Base-by-base conservation (phyloP, 257 asterid genomes). In the Euphrasia confusa region DNA sequence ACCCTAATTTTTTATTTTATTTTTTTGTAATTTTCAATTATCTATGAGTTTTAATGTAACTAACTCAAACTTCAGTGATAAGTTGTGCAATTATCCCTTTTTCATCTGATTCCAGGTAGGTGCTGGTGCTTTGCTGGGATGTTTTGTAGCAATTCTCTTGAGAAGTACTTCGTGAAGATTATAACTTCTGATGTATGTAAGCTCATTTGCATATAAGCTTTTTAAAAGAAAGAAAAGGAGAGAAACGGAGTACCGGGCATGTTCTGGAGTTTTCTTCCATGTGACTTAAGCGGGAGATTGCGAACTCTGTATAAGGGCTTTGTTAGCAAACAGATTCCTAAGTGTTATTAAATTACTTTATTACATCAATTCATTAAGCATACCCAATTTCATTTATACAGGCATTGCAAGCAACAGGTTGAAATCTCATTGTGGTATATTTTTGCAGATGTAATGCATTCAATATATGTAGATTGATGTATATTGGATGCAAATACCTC, bases 71-170 rank as follows among this genome's bases (percentile, higher is more conserved):
- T 10, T 35, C 40, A 6, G 10, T 0, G 10, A 10, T 35, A 35
- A 35, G 40, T 35, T 35, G 40, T 35, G 40, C 7, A 35, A 35
- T 6, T 35, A 35, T 35, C 40, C 40, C 2, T 35, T 35, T 39
- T 17, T 10, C 11, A 21, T 68, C 47, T 13, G 17, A 11, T 39
- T 49, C 50, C 86, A 85, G 96, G 95, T 88, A 60, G 70, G 74
- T 26, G 90, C 90, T 6, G 96, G 96, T 70, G 92, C 95, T 49
- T 47, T 85, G 61, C 70, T 88, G 71, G 92, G 95, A 74, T 75
- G 80, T 37, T 8, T 74, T 39, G 83, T 88, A 8, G 93, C 95
- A 49, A 60, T 77, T 59, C 74, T 83, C 62, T 40, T 82, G 75
- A 76, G 74, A 77, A 68, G 72, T 54, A 75, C 81, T n/a, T 68